Evolutionary conservation across 2,329 filamentous ascomycete genomes (phyloP).

Genomic region (Ophiocordyceps camponoti-floridani): DNA sequence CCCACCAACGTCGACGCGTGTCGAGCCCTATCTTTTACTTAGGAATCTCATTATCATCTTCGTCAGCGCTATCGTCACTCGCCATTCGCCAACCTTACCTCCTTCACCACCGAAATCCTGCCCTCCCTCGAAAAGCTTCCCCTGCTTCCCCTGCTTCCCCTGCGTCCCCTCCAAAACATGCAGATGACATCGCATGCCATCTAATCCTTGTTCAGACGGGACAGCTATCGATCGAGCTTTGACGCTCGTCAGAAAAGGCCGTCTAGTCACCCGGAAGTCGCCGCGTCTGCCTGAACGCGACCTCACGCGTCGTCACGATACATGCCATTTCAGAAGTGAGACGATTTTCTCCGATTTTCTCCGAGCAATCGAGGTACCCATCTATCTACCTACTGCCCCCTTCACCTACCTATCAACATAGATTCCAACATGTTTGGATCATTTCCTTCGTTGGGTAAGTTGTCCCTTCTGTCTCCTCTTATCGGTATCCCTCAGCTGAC

Average conservation of each 20-base stretch:
- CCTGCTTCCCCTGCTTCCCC: neutral
- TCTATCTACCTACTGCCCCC: neutral
- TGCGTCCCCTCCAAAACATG: neutral
- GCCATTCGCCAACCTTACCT: neutral
- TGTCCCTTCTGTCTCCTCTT: neutral
- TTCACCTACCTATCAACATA: neutral
- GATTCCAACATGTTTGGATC: slow-evolving; percentile 22
- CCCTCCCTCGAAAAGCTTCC: no score
- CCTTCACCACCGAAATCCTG: neutral
- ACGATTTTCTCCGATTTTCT: no score
- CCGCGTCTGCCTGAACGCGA: no score
- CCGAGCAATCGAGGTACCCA: neutral
- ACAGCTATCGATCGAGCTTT: neutral
- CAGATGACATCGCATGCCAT: neutral
- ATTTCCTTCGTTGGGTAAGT: slow-evolving; percentile 21
- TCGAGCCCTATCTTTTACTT: no score
- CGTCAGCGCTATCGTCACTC: neutral
- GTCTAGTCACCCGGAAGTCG: neutral
- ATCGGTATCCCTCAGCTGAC: neutral
- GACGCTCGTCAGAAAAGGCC: neutral
- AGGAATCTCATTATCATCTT: neutral
- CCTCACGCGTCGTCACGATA: neutral
- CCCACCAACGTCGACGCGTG: no score
- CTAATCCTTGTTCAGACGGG: neutral
- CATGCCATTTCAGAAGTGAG: neutral